These are phyloP conservation scores for Fallopia convolvulus DNA, from an alignment of 148 eudicot species.

Conservation along the genomic window DNA sequence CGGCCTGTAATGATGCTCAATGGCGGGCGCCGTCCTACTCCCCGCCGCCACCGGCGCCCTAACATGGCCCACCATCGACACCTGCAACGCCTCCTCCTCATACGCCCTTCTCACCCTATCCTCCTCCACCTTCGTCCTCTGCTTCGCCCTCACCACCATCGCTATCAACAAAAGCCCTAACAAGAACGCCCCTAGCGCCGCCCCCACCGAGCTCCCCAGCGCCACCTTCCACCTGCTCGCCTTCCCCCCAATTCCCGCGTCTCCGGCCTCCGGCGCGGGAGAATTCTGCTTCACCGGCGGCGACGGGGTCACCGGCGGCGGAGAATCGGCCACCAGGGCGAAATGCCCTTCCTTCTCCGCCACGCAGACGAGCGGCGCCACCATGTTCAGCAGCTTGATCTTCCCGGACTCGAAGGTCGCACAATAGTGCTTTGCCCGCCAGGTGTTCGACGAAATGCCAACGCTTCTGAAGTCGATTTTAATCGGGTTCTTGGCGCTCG, in stretches of 20 bases:
- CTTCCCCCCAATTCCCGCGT: slow-evolving; percentile 15
- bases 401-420: slow-evolving; percentile 42
- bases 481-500: slow-evolving; percentile 37
- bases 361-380: slow-evolving; percentile 46
- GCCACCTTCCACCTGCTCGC: slow-evolving; percentile 58
- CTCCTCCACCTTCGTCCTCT: slow-evolving; percentile 68
- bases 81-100: slow-evolving; percentile 86
- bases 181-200: slow-evolving; percentile 65
- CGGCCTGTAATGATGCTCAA: slow-evolving; percentile 50
- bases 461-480: slow-evolving; percentile 46
- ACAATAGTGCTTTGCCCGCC: slow-evolving; percentile 27
- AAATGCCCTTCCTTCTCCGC: slow-evolving; percentile 57
- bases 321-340: slow-evolving; percentile 55
- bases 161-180: slow-evolving; percentile 66
- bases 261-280: slow-evolving; percentile 16
- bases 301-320: slow-evolving; percentile 20
- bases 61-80: slow-evolving; percentile 89
- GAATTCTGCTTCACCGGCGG: slow-evolving; percentile 23
- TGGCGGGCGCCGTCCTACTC: slow-evolving; percentile 54
- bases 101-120: slow-evolving; percentile 85
- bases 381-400: slow-evolving; percentile 28
- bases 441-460: slow-evolving; percentile 11
- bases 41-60: slow-evolving; percentile 54
- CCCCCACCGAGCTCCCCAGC: slow-evolving; percentile 69
- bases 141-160: slow-evolving; percentile 78